Evolutionary conservation across 768 basidiomycete genomes (phyloP), one percentile per base, ranked within the genome.

Genomic region (Paxillus rubicundulus): DNA sequence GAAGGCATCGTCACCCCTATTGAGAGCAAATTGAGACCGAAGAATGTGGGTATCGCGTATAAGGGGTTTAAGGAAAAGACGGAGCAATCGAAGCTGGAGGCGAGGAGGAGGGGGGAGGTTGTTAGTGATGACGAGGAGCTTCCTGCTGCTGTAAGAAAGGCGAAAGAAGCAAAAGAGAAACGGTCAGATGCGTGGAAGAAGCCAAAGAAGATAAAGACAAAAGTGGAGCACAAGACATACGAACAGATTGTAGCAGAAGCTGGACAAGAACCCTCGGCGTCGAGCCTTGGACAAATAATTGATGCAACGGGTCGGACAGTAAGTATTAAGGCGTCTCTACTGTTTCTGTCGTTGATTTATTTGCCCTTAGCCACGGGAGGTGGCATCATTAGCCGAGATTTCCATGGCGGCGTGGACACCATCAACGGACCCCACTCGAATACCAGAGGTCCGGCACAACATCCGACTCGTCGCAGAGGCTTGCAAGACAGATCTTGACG

Each of bases 371-470:
- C 86, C 86, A n/a, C 80, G 87, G 30, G 92, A 98, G 73, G 85
- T 96, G 20, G 78, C 87, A 4, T 94, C 93, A 2, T 67, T 98
- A 44, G 83, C 92, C 12, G 86, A 92, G 38, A 72, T 94, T 30
- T 82, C 85, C 17, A 68, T 79, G 59, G 87, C 79, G 53, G 82
- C 82, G 3, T 97, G 94, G 93, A 86, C 89, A 9, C 92, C 92
- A 1, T 85, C 92, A 0, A 82, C 84, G 13, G 96, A 99, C 60
- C 79, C 86, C 6, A 91, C 85, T 44, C 86, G 91, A 49, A 85
- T 98, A 56, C 97, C 97, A 0, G 97, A 99, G 75, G 83, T 99
- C n/a, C 83, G 96, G 21, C 95, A 99, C 67, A 99, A 98, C 67
- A 72, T 99, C 24, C 84, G 89, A 4, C 80, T 98, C 39, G 92